Percentiles rank a stretch among this genome's conserved stretches.
These are phyloP conservation scores for Fusarium concolor DNA, from an alignment of 2,329 filamentous ascomycete species.

Conservation along the genomic window DNA sequence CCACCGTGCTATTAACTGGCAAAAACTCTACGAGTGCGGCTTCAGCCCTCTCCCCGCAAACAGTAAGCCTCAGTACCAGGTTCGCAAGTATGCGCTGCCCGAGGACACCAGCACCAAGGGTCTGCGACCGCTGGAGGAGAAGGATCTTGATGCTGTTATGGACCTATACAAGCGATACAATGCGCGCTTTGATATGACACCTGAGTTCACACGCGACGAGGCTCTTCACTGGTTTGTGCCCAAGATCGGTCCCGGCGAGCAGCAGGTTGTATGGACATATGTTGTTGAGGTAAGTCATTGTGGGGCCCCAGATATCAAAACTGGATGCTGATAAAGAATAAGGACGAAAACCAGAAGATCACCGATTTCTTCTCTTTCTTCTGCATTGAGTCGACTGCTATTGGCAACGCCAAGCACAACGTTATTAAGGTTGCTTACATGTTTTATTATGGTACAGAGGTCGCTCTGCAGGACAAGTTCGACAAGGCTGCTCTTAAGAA, in stretches of 20 bases:
- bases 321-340: neutral
- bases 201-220: slow-evolving; percentile 83
- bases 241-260: slow-evolving; percentile 65
- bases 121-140: slow-evolving; percentile 81
- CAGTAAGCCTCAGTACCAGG: slow-evolving; percentile 87
- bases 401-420: slow-evolving; percentile 81
- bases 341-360: slow-evolving; percentile 77
- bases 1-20: slow-evolving; percentile 93
- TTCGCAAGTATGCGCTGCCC: slow-evolving; percentile 87
- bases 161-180: slow-evolving; percentile 82
- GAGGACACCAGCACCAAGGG: slow-evolving; percentile 78
- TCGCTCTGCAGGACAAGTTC: slow-evolving; percentile 71
- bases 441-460: slow-evolving; percentile 94
- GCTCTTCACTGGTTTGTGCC: slow-evolving; percentile 89
- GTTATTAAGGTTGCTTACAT: slow-evolving; percentile 91
- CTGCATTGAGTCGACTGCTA: slow-evolving; percentile 90
- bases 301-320: too few species aligned
- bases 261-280: slow-evolving; percentile 93
- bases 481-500: slow-evolving; percentile 73
- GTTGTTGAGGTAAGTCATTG: slow-evolving; percentile 78
- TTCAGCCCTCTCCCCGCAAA: slow-evolving; percentile 89
- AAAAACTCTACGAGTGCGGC: slow-evolving; percentile 93
- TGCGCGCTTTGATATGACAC: slow-evolving; percentile 83
- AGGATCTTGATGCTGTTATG: slow-evolving; percentile 81
- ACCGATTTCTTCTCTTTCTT: slow-evolving; percentile 99